Base-by-base conservation (phyloP, 1,139 yeast species). In the Geotrichum reessii region DNA sequence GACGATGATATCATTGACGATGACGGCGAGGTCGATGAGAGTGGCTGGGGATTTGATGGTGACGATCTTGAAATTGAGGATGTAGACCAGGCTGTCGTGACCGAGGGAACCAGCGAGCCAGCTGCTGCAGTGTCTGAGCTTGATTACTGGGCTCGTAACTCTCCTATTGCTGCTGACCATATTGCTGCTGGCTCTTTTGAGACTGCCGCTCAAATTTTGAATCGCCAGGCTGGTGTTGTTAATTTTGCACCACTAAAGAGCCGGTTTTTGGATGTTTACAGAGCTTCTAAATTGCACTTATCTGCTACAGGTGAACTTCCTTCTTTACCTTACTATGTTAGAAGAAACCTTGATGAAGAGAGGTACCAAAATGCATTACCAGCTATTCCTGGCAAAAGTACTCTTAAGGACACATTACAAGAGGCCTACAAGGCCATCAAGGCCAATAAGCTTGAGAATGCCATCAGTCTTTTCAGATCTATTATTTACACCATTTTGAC, bases 151-250 rank as follows among this genome's bases (percentile, higher is more conserved):
- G 81, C 88, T 48, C 86, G 93, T 64, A 89, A 87, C 74, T 89
- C 97, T 17, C 88, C 87, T 63, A 81, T 93, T 56, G 91, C 98
- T 3, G 98, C 97, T 46, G 91, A 89, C 46, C 90, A 90, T 67
- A 91, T 87, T 68, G 97, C 99, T 1, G 92, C 97, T 1, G 99
- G 99, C 66, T 89, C 95, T 5, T 91, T 92, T 71, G 98, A 92
- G 64, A 89, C 93, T 63, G 99, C 99, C 51, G 95, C 97, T 46
- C 93, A 90, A 66, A 81, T 95, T 69, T 81, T 95, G 68, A 83
- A 87, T 74, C 87, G 95, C 68, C 99, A 95, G 74, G 79, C 87
- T 57, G 99, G 98, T 65, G 82, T 89, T 57, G 84, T 82, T 47
- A 80, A 88, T 66, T 92, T 95, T 71, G 96, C 85, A 67, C 99